Evolutionary conservation across 768 basidiomycete species (phyloP), one percentile per base, ranked within the genome.

Genomic region (Naganishia randhawae): DNA sequence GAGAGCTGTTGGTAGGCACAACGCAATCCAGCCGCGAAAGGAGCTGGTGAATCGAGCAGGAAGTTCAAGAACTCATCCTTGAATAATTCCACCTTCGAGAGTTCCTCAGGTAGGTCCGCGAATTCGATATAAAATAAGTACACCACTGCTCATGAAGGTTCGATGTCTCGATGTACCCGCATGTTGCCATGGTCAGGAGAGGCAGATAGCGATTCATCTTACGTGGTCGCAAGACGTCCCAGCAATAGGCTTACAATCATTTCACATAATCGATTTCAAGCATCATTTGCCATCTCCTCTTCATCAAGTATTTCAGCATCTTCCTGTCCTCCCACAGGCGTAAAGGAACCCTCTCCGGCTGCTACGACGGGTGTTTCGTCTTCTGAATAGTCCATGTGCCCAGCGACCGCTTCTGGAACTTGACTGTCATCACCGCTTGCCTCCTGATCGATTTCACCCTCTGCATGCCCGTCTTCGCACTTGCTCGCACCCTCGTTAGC

Each of bases 381-480:
- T 1, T 61, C 37, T 2, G 57, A 61, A 2, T 42, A 11, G 1
- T 13, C 7, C 33, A 25, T n/a, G 25, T 25, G 27, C 7, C 57
- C 57, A n/a, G 32, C 37, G 39, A 61, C 57, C 1, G 57, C 57
- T 25, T 61, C 57, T 42, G 57, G 57, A 9, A 61, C 57, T 41
- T 39, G 35, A 22, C 41, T 50, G 19, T 68, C 50, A 13, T 62
- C 42, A 32, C 11, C 33, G 27, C 37, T 35, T 14, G 39, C 62
- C 5, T 35, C 53, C 19, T 66, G 31, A 32, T 39, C 65, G 16
- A 53, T 51, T 16, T 50, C 66, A 0, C 22, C 37, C 51, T 33
- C 72, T 16, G 39, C 71, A 10, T 50, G 75, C n/a, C 70, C 73
- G 37, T 67, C 76, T 13, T 63, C 70, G 45, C 71, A 73, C 25